Percentiles rank a stretch among this genome's conserved stretches.
phyloP scores from a whole-genome alignment of 306 rosid species.

The Aeschynomene evenia region DNA sequence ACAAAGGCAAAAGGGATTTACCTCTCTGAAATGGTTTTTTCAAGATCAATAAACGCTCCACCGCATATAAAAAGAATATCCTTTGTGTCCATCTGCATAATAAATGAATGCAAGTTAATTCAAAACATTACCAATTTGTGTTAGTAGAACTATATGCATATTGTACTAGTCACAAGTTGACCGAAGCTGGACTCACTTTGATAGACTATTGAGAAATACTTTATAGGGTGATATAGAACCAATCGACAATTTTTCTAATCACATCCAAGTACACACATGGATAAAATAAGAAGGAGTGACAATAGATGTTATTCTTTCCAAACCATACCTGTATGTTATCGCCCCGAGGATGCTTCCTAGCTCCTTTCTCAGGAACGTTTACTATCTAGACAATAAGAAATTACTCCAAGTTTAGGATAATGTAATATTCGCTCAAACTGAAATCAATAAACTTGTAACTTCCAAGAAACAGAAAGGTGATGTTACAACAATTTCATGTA shows the following conservation, averaged over 20 bases:
- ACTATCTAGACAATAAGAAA: constrained; percentile 75
- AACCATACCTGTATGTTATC: constrained; percentile 88
- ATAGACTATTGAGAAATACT: background rate
- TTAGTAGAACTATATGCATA: constrained; percentile 9
- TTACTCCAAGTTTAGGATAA: constrained; percentile 34
- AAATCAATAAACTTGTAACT: background rate
- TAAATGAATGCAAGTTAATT: constrained; percentile 14
- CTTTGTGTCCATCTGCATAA: constrained; percentile 84
- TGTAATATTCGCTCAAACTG: constrained; percentile 18
- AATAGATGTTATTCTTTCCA: constrained; percentile 17
- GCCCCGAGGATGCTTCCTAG: constrained; percentile 92
- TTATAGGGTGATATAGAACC: background rate
- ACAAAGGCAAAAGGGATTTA: constrained; percentile 30
- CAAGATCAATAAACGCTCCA: constrained; percentile 96
- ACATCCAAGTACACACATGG: background rate
- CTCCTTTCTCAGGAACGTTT: constrained; percentile 98
- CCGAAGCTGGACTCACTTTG: background rate
- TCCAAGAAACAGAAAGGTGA: background rate
- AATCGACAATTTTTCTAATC: background rate
- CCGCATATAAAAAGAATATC: constrained; percentile 96
- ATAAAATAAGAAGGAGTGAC: background rate
- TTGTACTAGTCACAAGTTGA: background rate
- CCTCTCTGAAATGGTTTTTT: constrained; percentile 98
- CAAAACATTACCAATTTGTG: background rate
- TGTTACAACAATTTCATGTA: background rate